Conservation (phyloP, 345 rosid species). For the Cardamine resedifolia region DNA sequence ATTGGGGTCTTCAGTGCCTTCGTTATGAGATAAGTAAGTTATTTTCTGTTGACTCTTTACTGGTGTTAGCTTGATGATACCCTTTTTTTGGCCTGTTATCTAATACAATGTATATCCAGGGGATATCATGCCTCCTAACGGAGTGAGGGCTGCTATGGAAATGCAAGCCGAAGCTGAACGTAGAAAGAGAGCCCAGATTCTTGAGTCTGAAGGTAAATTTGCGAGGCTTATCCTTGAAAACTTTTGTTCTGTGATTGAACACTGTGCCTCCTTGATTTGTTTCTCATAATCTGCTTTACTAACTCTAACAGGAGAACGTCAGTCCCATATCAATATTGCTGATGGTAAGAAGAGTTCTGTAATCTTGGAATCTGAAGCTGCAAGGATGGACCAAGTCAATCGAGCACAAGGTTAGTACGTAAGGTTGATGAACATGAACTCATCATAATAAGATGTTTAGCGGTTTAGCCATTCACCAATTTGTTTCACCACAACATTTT, state of each 20-base stretch:
- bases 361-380: constrained; percentile 73
- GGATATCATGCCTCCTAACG: constrained; percentile 95
- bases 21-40: constrained; percentile 94
- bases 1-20: constrained; percentile 94
- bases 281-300: constrained; percentile 5
- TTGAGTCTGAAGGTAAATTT: constrained; percentile 72
- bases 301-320: constrained; percentile 39
- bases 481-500: background rate
- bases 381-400: constrained; percentile 68
- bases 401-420: constrained; percentile 54
- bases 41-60: background rate
- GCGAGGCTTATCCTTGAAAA: background rate
- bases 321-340: constrained; percentile 65
- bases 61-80: background rate
- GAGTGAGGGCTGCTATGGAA: constrained; percentile 95
- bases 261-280: background rate
- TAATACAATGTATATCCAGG: constrained; percentile 47
- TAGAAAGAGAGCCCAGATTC: constrained; percentile 87
- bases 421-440: background rate
- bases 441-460: constrained; percentile 3
- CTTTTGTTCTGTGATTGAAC: background rate
- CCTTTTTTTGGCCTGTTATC: background rate
- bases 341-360: constrained; percentile 75
- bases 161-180: constrained; percentile 99
- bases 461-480: background rate